Evolutionary conservation across 805 yeast species (phyloP), one percentile per base, ranked within the genome.

Genomic region (Pichia rugopelliculosa): DNA sequence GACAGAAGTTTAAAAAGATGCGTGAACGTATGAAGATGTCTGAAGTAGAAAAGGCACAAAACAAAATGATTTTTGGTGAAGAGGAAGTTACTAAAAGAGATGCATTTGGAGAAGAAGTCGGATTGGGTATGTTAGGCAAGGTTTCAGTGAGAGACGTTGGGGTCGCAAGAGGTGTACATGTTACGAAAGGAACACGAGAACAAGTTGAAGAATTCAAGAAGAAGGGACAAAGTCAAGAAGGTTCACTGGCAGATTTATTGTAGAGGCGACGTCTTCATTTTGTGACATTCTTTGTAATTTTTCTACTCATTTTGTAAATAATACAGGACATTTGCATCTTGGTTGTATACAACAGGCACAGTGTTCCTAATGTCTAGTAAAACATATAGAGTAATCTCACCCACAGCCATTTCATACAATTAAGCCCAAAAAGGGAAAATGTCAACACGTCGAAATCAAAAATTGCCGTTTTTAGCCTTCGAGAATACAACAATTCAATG

Each of bases 21-120:
- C 88, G 87, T 62, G 86, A 88, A 59, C 80, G 86, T 59, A 82
- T 84, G 65, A 82, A 82, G 57, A 75, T 85, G 74, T 83, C 96
- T 0, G 95, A 89, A 46, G 61, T 86, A 39, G 80, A 89, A 33
- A 83, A 80, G 54, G 84, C 95, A 3, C 96, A 87, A 58, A 89
- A 91, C 61, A 77, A 85, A 58, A 75, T 90, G 78, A 84, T 74
- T 38, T 90, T 91, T 67, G 96, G 95, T 7, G 75, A 81, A 56
- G 71, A 74, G 52, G 96, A 87, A 59, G 78, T 73, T 20, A 74
- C 82, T 1, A 68, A 73, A 3, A 68, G 70, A 51, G 89, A 84
- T 52, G 71, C 79, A 0, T 83, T 70, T 59, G 95, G 95, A 11
- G 89, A 87, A 45, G 96, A 87, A 57, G 69, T 84, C 27, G 96